Conservation (phyloP, 441 rosid species). For the Populus hybrid region DNA sequence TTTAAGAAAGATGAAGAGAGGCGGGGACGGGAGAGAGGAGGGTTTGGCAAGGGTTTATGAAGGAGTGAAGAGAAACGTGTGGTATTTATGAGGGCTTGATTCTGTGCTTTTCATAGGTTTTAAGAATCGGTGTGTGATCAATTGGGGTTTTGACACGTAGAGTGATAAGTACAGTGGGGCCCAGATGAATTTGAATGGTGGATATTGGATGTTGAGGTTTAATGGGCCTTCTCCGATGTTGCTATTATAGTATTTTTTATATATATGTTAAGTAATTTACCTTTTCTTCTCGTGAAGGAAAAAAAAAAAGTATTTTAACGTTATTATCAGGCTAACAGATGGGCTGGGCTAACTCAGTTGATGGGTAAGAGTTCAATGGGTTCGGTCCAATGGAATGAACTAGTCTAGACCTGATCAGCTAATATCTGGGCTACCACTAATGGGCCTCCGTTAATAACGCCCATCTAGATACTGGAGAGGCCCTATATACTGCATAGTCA, state of each 20-base stretch:
- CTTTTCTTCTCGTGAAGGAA: no score
- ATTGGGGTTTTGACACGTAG: neutral
- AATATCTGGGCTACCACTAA: neutral
- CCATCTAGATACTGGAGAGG: neutral
- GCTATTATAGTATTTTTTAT: no score
- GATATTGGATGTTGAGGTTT: neutral
- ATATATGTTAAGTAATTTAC: no score
- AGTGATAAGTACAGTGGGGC: neutral
- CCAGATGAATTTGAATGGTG: neutral
- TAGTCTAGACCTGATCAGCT: neutral
- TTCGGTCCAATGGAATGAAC: neutral
- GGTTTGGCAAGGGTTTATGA: neutral
- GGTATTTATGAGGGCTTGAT: neutral
- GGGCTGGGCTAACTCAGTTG: no score
- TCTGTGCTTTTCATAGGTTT: neutral
- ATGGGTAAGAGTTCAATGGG: neutral
- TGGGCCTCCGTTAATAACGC: neutral
- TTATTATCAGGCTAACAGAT: no score
- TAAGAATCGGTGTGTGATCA: neutral
- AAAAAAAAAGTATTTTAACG: no score
- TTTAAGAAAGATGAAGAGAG: neutral
- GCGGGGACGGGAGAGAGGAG: neutral
- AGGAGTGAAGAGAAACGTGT: neutral
- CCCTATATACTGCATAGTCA: neutral
- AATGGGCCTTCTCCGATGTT: no score